Evolutionary conservation across 148 eudicot species (phyloP).

Genomic region (Rhododendron molle): DNA sequence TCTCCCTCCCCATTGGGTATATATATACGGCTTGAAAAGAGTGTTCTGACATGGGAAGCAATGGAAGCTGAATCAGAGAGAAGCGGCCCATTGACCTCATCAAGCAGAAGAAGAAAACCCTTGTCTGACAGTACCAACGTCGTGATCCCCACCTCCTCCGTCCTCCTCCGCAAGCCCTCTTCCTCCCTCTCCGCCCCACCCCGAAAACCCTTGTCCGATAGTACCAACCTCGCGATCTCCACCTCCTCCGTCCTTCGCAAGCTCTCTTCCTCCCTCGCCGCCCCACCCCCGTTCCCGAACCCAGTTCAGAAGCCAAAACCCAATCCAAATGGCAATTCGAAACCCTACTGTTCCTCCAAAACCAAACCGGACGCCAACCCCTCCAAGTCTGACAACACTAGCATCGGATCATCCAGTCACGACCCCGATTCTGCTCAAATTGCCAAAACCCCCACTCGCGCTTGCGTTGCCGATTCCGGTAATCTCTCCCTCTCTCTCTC

Average conservation of each 20-base stretch:
- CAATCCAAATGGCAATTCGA: not conserved
- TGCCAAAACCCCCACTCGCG: not conserved
- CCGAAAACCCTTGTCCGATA: slow-evolving; percentile 23
- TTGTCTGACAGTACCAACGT: slow-evolving; percentile 21
- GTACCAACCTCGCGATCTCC: slow-evolving; percentile 11
- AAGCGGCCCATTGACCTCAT: not conserved
- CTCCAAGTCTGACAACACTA: slow-evolving; percentile 16
- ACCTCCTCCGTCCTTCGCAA: not conserved
- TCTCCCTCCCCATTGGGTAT: not conserved
- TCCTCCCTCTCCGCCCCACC: slow-evolving; percentile 11
- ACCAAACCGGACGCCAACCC: not conserved
- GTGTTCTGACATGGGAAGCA: slow-evolving; percentile 8
- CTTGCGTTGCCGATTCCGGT: slow-evolving; percentile 18
- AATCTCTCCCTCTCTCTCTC: slow-evolving; percentile 12
- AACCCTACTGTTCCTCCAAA: slow-evolving; percentile 6
- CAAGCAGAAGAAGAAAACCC: slow-evolving; percentile 16
- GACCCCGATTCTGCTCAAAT: not conserved
- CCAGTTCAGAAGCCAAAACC: not conserved
- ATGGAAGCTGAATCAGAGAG: slow-evolving; percentile 18
- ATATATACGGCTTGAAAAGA: not conserved
- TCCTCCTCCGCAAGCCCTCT: not conserved
- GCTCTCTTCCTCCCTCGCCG: slow-evolving; percentile 16
- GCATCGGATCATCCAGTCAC: slow-evolving; percentile 19
- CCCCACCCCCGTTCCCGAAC: not conserved
- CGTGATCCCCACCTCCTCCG: slow-evolving; percentile 4